Percentiles rank a stretch among this genome's conserved stretches.
phyloP scores from a whole-genome alignment of 2,329 filamentous ascomycete species.

The Chrysoporthe puriensis region DNA sequence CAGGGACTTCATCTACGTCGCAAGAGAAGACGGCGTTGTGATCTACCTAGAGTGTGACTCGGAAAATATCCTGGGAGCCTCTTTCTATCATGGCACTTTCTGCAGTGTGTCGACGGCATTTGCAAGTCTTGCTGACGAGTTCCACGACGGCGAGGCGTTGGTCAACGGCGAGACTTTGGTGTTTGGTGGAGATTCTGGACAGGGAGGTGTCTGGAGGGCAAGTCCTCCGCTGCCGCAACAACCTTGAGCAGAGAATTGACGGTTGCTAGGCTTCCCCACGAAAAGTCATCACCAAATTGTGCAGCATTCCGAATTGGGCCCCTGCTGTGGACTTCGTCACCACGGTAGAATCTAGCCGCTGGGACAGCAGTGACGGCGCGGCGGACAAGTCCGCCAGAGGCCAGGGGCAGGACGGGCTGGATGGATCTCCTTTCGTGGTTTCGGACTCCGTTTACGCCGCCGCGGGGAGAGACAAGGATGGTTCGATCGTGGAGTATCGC shows the following conservation, averaged over 20 bases:
- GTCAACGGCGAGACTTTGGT: conserved; percentile 72
- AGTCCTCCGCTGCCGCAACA: conserved; percentile 33
- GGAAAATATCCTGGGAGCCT: conserved; percentile 56
- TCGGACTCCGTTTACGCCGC: conserved; percentile 69
- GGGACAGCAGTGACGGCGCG: conserved; percentile 32
- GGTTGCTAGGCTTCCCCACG: conserved; percentile 56
- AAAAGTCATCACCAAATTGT: conserved; percentile 55
- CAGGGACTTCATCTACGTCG: conserved; percentile 82
- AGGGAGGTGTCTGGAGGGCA: conserved; percentile 77
- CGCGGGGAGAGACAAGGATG: conserved; percentile 64
- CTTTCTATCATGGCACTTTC: conserved; percentile 65
- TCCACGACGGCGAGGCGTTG: conserved; percentile 33
- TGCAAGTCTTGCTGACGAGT: conserved; percentile 69
- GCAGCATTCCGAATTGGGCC: conserved; percentile 68
- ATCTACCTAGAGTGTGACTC: conserved; percentile 71
- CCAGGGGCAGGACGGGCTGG: conserved; percentile 39
- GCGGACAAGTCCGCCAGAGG: conserved; percentile 31
- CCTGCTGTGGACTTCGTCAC: conserved; percentile 60
- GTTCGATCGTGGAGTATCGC: conserved; percentile 69
- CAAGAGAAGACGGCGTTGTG: conserved; percentile 83
- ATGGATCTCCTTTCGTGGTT: conserved; percentile 45
- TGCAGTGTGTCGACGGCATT: conserved; percentile 83
- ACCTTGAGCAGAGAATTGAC: background rate
- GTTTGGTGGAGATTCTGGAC: conserved; percentile 76
- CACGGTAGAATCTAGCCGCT: conserved; percentile 43